phyloP scores from a whole-genome alignment of 2,329 filamentous ascomycete genomes.

The Scolecobasidium constrictum region DNA sequence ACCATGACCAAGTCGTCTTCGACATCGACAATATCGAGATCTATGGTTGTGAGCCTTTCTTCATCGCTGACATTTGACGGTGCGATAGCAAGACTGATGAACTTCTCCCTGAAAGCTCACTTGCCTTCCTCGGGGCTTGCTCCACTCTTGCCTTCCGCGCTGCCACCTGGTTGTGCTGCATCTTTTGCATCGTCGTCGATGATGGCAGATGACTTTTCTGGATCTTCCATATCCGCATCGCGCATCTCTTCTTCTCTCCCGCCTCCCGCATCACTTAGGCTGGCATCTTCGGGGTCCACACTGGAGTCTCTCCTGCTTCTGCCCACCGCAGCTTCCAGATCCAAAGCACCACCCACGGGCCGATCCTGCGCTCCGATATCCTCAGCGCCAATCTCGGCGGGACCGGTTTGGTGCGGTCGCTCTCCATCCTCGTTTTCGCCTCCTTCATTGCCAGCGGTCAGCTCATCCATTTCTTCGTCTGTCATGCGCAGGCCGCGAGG shows the following conservation, averaged over 20 bases:
- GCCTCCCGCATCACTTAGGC: constrained; percentile 4
- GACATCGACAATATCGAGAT: too few relatives aligned
- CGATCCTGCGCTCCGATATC: constrained; percentile 65
- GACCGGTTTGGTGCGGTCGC: constrained; percentile 69
- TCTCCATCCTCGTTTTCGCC: constrained; percentile 41
- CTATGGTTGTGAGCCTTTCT: too few relatives aligned
- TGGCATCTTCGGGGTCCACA: constrained; percentile 5
- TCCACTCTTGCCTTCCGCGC: too few relatives aligned
- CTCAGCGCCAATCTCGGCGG: constrained; percentile 71
- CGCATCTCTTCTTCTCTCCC: background rate
- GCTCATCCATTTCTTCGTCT: constrained; percentile 10
- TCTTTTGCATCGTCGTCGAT: background rate
- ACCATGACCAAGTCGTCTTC: too few relatives aligned
- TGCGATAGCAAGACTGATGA: too few relatives aligned
- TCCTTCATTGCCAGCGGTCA: constrained; percentile 19
- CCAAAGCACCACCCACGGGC: constrained; percentile 20
- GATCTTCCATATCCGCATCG: constrained; percentile 9
- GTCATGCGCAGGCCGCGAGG: constrained; percentile 4
- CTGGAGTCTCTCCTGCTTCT: constrained; percentile 6
- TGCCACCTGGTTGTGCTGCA: too few relatives aligned
- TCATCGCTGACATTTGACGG: too few relatives aligned
- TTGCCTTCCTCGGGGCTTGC: too few relatives aligned
- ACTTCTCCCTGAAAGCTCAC: too few relatives aligned
- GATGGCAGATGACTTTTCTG: background rate
- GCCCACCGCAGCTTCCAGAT: constrained; percentile 31